These are phyloP conservation scores for Colletotrichum truncatum DNA, from an alignment of 2,329 filamentous ascomycete species.

Conservation along the genomic window DNA sequence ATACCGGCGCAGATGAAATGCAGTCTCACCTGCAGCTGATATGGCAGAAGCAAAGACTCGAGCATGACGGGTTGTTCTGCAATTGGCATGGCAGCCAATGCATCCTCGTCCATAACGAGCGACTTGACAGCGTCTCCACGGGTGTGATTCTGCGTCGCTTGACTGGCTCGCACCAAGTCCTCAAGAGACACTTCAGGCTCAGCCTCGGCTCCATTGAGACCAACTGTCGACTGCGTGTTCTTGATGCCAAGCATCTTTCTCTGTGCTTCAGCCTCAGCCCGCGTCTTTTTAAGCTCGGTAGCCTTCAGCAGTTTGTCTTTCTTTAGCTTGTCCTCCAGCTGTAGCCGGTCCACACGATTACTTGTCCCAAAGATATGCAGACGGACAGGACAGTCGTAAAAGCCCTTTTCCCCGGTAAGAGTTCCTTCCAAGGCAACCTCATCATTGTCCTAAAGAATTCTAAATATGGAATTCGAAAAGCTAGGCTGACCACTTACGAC, in stretches of 20 bases:
- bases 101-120: slow-evolving; percentile 75
- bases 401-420: slow-evolving; percentile 72
- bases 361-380: slow-evolving; percentile 76
- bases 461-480: not conserved
- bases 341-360: slow-evolving; percentile 58
- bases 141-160: slow-evolving; percentile 73
- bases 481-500: slow-evolving; percentile 59
- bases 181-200: slow-evolving; percentile 61
- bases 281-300: slow-evolving; percentile 64
- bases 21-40: slow-evolving; percentile 70
- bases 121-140: slow-evolving; percentile 73
- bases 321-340: slow-evolving; percentile 71
- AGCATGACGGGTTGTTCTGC: slow-evolving; percentile 74
- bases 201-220: slow-evolving; percentile 40
- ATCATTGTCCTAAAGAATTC: slow-evolving; percentile 57
- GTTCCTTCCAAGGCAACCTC: slow-evolving; percentile 74
- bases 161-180: slow-evolving; percentile 72
- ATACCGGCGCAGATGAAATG: not conserved
- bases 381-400: slow-evolving; percentile 77
- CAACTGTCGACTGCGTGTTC: slow-evolving; percentile 48
- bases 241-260: slow-evolving; percentile 53
- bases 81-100: slow-evolving; percentile 76
- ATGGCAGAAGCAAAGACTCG: slow-evolving; percentile 76
- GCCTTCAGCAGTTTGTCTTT: slow-evolving; percentile 70
- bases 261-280: slow-evolving; percentile 61